Evolutionary conservation across 495 filamentous ascomycete genomes (phyloP).

Genomic region (Trichoderma erinaceum): DNA sequence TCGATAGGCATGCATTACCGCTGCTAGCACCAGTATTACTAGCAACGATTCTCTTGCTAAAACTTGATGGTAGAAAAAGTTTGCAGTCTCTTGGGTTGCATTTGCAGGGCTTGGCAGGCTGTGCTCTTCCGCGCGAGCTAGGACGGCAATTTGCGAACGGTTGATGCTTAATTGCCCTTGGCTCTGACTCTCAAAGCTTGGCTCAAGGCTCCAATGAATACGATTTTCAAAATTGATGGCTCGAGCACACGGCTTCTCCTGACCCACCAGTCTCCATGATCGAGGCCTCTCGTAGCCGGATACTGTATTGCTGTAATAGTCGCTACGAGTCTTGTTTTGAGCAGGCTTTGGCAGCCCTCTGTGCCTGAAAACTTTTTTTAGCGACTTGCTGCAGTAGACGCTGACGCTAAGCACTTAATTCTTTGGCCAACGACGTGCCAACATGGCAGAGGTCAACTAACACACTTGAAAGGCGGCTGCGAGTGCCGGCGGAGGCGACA

Average conservation of each 20-base stretch:
- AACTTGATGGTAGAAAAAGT: neutral
- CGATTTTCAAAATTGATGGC: neutral
- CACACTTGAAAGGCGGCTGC: neutral
- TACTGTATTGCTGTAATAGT: neutral
- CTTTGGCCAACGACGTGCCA: neutral
- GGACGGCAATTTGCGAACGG: neutral
- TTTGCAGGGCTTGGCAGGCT: neutral
- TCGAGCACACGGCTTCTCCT: constrained; percentile 1
- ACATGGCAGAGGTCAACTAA: neutral
- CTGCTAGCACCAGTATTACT: neutral
- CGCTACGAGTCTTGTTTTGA: too few species aligned
- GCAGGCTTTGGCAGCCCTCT: neutral
- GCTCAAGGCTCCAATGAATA: neutral
- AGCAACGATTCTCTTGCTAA: neutral
- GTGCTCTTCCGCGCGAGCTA: neutral
- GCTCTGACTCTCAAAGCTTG: neutral
- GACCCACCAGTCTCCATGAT: neutral
- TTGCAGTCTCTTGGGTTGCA: neutral
- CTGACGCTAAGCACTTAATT: constrained; percentile 12
- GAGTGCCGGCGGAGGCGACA: neutral
- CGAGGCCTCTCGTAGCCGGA: neutral
- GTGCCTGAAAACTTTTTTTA: neutral
- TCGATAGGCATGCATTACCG: neutral
- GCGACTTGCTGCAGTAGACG: neutral
- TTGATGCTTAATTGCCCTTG: neutral